phyloP scores from a whole-genome alignment of 768 basidiomycete genomes.

The Termitomyces sp. region DNA sequence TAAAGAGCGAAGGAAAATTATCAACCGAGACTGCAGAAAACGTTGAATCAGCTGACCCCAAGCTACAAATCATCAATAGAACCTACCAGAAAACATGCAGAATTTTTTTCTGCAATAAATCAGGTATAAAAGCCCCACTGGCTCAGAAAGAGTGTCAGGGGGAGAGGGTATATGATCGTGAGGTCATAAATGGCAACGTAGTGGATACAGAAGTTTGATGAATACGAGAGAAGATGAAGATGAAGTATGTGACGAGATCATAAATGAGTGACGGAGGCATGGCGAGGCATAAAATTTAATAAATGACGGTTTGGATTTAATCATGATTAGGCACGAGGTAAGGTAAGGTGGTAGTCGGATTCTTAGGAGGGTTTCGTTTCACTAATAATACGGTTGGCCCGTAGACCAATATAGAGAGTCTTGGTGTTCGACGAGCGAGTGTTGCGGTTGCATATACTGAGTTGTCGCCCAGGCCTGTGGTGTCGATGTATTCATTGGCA shows the following conservation, averaged over 20 bases:
- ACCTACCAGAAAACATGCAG: background rate
- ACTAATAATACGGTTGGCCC: conserved; percentile 3
- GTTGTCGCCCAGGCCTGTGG: conserved; percentile 7
- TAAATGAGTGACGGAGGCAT: background rate
- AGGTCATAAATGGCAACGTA: conserved; percentile 1
- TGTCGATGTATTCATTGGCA: background rate
- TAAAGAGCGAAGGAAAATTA: background rate
- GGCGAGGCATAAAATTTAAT: background rate
- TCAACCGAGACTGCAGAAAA: background rate
- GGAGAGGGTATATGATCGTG: conserved; percentile 11
- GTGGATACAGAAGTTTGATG: background rate
- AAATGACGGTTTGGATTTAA: background rate
- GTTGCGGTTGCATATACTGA: conserved; percentile 6
- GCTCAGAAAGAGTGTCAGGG: conserved; percentile 1
- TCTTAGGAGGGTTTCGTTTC: background rate
- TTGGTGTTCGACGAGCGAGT: conserved; percentile 1
- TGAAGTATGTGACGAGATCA: background rate
- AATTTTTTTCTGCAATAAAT: conserved; percentile 1
- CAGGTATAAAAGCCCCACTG: conserved; percentile 10
- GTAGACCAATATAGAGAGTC: conserved; percentile 10
- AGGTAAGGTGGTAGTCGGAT: background rate
- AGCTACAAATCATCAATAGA: background rate
- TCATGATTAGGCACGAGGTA: background rate
- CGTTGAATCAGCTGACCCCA: background rate
- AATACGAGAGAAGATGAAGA: background rate